phyloP scores from a whole-genome alignment of 805 yeast species.

The Candida pseudoglaebosa region DNA sequence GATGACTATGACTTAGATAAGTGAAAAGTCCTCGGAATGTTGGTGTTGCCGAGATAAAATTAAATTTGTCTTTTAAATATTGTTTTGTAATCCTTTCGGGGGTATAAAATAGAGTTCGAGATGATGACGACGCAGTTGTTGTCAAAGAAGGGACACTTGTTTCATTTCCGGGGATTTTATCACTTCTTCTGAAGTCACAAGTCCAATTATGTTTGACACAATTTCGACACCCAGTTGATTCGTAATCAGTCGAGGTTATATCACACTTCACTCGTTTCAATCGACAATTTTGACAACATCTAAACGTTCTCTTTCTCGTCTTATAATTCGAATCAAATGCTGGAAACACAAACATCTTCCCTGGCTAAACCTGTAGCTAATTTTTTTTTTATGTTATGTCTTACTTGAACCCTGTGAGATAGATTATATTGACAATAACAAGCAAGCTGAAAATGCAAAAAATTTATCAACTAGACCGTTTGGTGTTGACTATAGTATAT shows the following conservation, averaged over 20 bases:
- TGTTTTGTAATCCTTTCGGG: neutral
- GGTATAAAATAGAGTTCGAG: neutral
- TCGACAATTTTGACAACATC: constrained; percentile 31
- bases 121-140: neutral
- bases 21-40: neutral
- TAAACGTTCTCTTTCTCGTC: constrained; percentile 30
- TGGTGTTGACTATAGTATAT: no score
- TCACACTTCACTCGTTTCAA: constrained; percentile 25
- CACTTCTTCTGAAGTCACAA: constrained; percentile 16
- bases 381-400: no score
- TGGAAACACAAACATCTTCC: constrained; percentile 31
- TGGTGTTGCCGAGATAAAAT: neutral
- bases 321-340: constrained; percentile 32
- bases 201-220: constrained; percentile 19
- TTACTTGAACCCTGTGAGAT: no score
- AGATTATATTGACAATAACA: no score
- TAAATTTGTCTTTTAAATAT: neutral
- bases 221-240: constrained; percentile 23
- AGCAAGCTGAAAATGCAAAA: no score
- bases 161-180: neutral
- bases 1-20: constrained; percentile 1
- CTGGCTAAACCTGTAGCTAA: no score
- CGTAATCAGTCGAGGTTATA: constrained; percentile 22
- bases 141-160: neutral
- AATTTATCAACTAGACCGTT: no score